Conservation (phyloP, 176 grass and related monocot species). For the Phragmites australis region DNA sequence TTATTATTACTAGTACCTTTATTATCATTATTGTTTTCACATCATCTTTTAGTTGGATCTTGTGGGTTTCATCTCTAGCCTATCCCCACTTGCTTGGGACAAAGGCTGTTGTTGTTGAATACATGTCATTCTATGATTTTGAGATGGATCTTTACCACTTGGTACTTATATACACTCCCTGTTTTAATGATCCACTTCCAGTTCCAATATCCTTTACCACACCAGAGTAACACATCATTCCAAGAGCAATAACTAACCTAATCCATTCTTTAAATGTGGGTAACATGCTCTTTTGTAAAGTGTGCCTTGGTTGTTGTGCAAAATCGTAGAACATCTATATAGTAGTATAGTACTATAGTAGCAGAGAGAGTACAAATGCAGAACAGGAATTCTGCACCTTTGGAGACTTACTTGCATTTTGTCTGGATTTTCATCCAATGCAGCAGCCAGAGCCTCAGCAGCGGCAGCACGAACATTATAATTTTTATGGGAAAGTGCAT, state of each 20-base stretch:
- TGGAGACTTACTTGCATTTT: conserved; percentile 76
- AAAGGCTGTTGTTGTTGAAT: no score
- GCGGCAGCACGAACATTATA: conserved; percentile 84
- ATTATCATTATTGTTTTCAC: no score
- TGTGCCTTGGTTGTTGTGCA: background rate
- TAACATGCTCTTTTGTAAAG: background rate
- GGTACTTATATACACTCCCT: background rate
- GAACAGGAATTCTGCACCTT: background rate
- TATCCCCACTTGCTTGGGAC: no score
- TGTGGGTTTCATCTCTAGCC: no score
- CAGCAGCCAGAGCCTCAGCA: conserved; percentile 92
- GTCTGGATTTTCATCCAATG: conserved; percentile 82
- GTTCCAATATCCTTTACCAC: background rate
- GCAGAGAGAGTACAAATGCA: background rate
- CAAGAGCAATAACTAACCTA: conserved; percentile 4
- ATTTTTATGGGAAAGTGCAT: conserved; percentile 83
- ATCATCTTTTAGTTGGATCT: no score
- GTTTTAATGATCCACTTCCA: background rate
- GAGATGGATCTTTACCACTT: background rate
- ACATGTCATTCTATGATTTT: background rate
- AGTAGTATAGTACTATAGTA: background rate
- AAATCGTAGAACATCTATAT: background rate
- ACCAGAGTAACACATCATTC: background rate
- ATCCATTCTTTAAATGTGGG: background rate
- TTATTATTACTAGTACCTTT: no score